Conservation (phyloP, 441 rosid genomes). For the Capsella rubella region DNA sequence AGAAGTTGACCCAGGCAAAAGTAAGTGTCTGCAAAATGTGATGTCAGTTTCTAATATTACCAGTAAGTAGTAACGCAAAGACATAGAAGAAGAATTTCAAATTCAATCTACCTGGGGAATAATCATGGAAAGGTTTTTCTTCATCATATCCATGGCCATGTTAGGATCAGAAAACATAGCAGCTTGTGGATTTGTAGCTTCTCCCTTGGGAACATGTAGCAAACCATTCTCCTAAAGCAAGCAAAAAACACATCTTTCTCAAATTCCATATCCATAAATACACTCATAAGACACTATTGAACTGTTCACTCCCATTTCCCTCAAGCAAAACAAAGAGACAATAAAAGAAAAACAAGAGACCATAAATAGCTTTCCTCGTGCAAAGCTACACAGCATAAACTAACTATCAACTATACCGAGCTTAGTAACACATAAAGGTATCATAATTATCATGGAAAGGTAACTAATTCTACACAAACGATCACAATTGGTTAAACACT, state of each 20-base stretch:
- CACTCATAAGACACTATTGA: neutral
- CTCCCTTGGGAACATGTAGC: conserved; percentile 82
- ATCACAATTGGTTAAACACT: too few species aligned
- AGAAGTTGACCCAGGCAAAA: conserved; percentile 98
- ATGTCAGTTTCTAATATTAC: conserved; percentile 31
- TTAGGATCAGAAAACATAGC: conserved; percentile 99
- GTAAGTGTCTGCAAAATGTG: conserved; percentile 80
- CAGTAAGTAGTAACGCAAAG: conserved; percentile 21
- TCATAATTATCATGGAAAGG: too few species aligned
- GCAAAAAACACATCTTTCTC: conserved; percentile 22
- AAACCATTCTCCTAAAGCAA: conserved; percentile 85
- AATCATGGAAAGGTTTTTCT: conserved; percentile 98
- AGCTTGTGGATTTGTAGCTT: conserved; percentile 87
- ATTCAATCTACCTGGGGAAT: conserved; percentile 78
- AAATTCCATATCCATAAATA: neutral
- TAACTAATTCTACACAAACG: too few species aligned
- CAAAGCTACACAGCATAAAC: neutral
- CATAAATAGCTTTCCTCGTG: neutral
- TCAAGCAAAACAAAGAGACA: conserved; percentile 7
- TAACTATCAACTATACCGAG: conserved; percentile 7
- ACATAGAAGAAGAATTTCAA: neutral
- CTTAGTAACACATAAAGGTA: neutral
- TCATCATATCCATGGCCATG: conserved; percentile 99
- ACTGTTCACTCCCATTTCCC: neutral
- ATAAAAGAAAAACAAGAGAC: neutral